Evolutionary conservation across 116 monocot species (phyloP).

Genomic region (Dioscorea cayenensis): DNA sequence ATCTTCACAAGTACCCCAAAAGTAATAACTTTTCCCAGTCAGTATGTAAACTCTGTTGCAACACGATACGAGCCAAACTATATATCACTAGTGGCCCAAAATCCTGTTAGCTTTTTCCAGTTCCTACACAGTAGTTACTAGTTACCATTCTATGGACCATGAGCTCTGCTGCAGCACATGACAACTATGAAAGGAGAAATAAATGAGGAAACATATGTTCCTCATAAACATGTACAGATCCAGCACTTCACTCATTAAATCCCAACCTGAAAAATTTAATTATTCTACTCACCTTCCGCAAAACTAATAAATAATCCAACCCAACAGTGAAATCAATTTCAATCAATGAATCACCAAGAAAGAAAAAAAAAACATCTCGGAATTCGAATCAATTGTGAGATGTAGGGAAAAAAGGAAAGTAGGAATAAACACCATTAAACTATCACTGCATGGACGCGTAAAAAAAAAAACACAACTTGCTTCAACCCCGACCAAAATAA

Average conservation of each 20-base stretch:
- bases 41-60: too few species aligned
- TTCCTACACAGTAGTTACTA: neutral
- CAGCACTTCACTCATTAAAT: neutral
- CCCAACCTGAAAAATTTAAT: neutral
- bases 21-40: too few species aligned
- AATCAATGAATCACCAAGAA: too few species aligned
- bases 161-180: neutral
- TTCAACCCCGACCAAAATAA: neutral
- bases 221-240: neutral
- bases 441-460: neutral
- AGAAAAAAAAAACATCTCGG: neutral
- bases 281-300: neutral
- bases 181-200: neutral
- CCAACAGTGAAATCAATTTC: neutral
- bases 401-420: neutral
- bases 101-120: neutral
- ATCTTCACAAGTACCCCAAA: too few species aligned
- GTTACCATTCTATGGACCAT: neutral
- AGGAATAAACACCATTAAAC: neutral
- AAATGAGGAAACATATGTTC: neutral
- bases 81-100: neutral
- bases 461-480: neutral
- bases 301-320: neutral
- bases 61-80: too few species aligned
- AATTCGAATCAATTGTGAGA: neutral